Evolutionary conservation across 75 land plant genomes (phyloP).

Genomic region (Adiantum capillusveneris): DNA sequence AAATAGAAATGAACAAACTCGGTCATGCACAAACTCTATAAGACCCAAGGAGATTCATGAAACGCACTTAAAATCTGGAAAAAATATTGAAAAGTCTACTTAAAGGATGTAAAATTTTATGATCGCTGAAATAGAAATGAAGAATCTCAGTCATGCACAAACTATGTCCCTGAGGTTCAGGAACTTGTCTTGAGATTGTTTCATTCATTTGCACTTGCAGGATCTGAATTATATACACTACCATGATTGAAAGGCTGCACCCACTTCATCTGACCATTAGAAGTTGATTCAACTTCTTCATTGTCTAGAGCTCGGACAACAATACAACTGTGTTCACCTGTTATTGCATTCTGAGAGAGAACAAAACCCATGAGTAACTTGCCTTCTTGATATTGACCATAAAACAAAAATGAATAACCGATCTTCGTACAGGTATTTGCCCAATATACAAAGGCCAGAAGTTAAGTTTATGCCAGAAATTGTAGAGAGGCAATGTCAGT

Average conservation of each 20-base stretch:
- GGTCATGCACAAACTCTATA: too few relatives aligned
- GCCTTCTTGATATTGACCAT: too few relatives aligned
- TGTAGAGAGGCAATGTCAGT: slow-evolving; percentile 67
- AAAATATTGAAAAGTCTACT: background rate
- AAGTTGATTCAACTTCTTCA: slow-evolving; percentile 65
- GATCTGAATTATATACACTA: too few relatives aligned
- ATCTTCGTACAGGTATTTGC: slow-evolving; percentile 58
- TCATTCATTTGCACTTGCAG: too few relatives aligned
- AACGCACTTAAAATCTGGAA: slow-evolving; percentile 74
- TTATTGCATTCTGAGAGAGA: slow-evolving; percentile 60
- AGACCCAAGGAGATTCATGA: slow-evolving; percentile 40
- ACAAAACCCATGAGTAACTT: background rate
- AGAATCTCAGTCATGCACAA: too few relatives aligned
- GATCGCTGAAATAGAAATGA: too few relatives aligned
- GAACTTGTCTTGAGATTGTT: too few relatives aligned
- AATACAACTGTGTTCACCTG: slow-evolving; percentile 97
- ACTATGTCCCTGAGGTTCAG: too few relatives aligned
- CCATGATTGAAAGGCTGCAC: slow-evolving; percentile 76
- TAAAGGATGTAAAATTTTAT: background rate
- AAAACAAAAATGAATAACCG: too few relatives aligned
- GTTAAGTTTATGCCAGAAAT: slow-evolving; percentile 82
- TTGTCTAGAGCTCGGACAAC: slow-evolving; percentile 67
- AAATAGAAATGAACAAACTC: too few relatives aligned
- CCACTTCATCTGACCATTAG: slow-evolving; percentile 46
- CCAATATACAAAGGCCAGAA: slow-evolving; percentile 83